Evolutionary conservation across 2,329 filamentous ascomycete species (phyloP).

Genomic region (Aspergillus fijiensis): DNA sequence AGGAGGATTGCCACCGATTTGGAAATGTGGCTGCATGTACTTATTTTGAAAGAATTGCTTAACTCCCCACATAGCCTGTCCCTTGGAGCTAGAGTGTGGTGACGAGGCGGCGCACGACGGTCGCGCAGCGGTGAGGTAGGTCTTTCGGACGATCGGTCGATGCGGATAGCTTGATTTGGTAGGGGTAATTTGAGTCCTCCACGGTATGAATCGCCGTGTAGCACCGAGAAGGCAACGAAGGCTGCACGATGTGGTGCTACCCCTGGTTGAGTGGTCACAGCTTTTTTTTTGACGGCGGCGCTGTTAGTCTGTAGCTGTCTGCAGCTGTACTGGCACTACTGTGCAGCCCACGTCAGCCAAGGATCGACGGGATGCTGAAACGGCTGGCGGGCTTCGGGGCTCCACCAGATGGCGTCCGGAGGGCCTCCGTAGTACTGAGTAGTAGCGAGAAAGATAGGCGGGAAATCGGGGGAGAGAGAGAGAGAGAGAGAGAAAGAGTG

Average conservation of each 20-base stretch:
- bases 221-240: not conserved
- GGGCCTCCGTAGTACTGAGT: not conserved
- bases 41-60: conserved; percentile 5
- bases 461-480: not conserved
- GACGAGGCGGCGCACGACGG: conserved; percentile 1
- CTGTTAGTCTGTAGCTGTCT: not conserved
- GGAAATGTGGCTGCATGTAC: conserved; percentile 4
- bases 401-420: not conserved
- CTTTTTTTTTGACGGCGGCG: not conserved
- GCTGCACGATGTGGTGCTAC: not conserved
- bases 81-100: not conserved
- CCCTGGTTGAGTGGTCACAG: not conserved
- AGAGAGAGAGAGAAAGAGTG: not conserved
- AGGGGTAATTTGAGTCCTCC: not conserved
- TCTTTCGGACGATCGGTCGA: not conserved
- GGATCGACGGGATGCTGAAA: conserved; percentile 15
- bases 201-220: not conserved
- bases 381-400: conserved; percentile 8
- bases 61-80: not conserved
- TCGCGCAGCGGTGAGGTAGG: not conserved
- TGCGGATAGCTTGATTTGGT: not conserved
- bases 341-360: conserved; percentile 16
- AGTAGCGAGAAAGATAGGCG: not conserved
- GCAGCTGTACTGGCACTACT: not conserved
- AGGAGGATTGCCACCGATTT: not conserved